Evolutionary conservation across 225 moss, liverwort and hornwort genomes (phyloP).

Genomic region (Anthoceros angustus): DNA sequence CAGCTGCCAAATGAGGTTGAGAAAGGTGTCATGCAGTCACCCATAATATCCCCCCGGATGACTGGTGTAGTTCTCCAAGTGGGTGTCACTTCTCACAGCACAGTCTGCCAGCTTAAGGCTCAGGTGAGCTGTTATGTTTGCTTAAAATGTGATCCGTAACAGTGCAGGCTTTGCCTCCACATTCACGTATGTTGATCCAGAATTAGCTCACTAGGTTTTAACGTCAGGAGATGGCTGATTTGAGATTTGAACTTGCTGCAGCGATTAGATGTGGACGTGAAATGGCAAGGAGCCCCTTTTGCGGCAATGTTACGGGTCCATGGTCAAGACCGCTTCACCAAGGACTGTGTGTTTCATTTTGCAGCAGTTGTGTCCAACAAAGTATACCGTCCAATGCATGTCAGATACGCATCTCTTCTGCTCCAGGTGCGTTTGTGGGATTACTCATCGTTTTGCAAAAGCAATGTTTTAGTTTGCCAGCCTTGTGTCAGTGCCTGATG

Average conservation of each 20-base stretch:
- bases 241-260: conserved; percentile 10
- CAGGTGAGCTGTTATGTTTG: conserved; percentile 29
- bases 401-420: conserved; percentile 81
- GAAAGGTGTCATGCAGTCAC: conserved; percentile 35
- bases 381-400: conserved; percentile 60
- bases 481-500: no score
- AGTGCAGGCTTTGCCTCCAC: neutral
- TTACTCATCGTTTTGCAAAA: neutral
- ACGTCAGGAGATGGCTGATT: no score
- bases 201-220: no score
- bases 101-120: conserved; percentile 64
- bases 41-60: conserved; percentile 52
- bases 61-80: conserved; percentile 58
- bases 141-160: conserved; percentile 7
- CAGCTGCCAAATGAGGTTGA: conserved; percentile 6
- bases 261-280: conserved; percentile 93
- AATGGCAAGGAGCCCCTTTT: conserved; percentile 85
- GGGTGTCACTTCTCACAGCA: conserved; percentile 44
- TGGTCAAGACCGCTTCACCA: conserved; percentile 55
- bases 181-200: no score
- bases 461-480: no score
- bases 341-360: conserved; percentile 66
- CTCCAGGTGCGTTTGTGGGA: conserved; percentile 39
- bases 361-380: conserved; percentile 72
- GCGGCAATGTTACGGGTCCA: conserved; percentile 81